Conservation (phyloP, 139 green algal genomes). For the Raphidocelis subcapitata region DNA sequence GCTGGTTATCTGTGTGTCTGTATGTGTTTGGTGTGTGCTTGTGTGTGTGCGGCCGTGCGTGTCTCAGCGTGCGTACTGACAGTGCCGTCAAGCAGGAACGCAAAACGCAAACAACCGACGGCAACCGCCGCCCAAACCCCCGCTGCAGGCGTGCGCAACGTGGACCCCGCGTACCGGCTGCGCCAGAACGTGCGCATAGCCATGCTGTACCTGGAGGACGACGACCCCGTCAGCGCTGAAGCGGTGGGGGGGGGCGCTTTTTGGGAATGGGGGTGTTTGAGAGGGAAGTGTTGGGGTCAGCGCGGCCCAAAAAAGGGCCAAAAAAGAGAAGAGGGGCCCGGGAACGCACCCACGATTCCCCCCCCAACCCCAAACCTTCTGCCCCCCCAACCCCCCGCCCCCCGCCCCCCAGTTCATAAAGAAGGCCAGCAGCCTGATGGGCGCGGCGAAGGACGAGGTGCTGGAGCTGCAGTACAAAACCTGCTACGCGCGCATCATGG, state of each 20-base stretch:
- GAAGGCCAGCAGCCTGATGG: constrained; percentile 84
- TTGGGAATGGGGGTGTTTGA: no score
- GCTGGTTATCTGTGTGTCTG: constrained; percentile 1
- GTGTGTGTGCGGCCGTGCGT: neutral
- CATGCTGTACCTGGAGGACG: constrained; percentile 95
- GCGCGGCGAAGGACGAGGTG: constrained; percentile 68
- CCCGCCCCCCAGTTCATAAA: constrained; percentile 64
- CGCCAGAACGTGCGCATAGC: constrained; percentile 91
- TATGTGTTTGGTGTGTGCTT: neutral
- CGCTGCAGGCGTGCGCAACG: constrained; percentile 17
- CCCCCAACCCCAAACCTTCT: no score
- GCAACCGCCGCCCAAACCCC: no score
- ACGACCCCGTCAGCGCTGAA: constrained; percentile 90
- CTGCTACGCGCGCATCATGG: constrained; percentile 94
- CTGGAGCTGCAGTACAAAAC: constrained; percentile 96
- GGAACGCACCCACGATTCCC: no score
- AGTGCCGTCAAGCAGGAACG: no score
- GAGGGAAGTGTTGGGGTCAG: no score
- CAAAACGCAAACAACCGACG: no score
- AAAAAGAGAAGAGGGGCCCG: no score
- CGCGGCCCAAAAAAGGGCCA: no score
- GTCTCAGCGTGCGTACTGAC: no score
- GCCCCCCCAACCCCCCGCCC: no score
- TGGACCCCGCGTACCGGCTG: constrained; percentile 82
- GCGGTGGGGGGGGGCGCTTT: constrained; percentile 2